phyloP scores from a whole-genome alignment of 1,139 yeast species.

The Arxiozyma slooffiae region DNA sequence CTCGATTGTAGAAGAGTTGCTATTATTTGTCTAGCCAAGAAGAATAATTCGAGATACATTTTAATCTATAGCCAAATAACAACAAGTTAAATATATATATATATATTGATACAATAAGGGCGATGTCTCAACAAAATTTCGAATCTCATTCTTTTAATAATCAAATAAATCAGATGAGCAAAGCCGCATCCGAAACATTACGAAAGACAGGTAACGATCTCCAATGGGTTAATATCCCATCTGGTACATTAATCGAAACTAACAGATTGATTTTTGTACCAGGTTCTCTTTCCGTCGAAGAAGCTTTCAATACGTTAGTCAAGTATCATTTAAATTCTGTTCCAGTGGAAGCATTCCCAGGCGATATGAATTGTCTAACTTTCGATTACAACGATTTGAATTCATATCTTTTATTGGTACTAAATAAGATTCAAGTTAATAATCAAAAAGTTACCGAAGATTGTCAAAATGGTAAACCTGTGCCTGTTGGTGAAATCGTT shows the following conservation, averaged over 20 bases:
- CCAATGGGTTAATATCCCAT: conserved; percentile 64
- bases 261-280: conserved; percentile 67
- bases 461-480: conserved; percentile 30
- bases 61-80: conserved; percentile 1
- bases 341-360: conserved; percentile 54
- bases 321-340: conserved; percentile 69
- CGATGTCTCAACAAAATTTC: neutral
- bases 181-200: conserved; percentile 18
- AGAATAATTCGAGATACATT: no score
- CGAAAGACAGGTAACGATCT: conserved; percentile 21
- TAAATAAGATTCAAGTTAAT: conserved; percentile 50
- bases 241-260: conserved; percentile 66
- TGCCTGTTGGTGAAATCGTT: conserved; percentile 30
- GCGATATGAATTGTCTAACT: conserved; percentile 59
- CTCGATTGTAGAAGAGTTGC: neutral
- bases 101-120: neutral
- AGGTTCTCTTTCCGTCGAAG: conserved; percentile 60
- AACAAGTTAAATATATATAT: no score
- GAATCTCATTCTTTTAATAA: neutral
- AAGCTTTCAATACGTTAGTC: conserved; percentile 72
- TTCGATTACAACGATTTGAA: conserved; percentile 90
- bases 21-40: neutral
- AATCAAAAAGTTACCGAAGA: conserved; percentile 26
- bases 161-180: conserved; percentile 12
- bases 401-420: conserved; percentile 65